Evolutionary conservation across 2,329 filamentous ascomycete species (phyloP), one percentile per base, ranked within the genome.

Genomic region (Aureobasidium sp.): DNA sequence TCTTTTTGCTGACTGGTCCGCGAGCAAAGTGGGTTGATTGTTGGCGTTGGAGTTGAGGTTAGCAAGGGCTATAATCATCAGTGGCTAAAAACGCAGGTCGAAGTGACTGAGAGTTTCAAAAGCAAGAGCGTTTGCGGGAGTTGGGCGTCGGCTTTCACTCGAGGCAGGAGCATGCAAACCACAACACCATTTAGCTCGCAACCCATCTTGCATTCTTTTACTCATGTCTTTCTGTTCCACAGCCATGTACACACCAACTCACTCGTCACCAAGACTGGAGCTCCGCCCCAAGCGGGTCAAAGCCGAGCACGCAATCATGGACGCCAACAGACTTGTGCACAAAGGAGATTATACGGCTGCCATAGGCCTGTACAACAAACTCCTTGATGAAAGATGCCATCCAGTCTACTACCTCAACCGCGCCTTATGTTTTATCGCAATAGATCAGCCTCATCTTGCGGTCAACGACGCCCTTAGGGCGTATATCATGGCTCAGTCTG

Each of bases 351-450:
- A 59, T 27, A 10, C 16, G 9, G 57, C 14, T 14, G 57, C 45
- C 2, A 3, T 41, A 14, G 13, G 25, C 4, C 6, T 39, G 10
- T 59, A 32, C 41, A 42, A 14, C 27, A 45, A 11, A 30, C 4
- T 59, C 3, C 34, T 59, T 5, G 45, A 49, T 7, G 45, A 49
- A 11, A 50, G 30, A 27, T 9, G 21, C 14, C 66, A 69, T 49
- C 62, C 66, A 11, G 48, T 44, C 45, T 68, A 68, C 1, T 67
- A 68, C 44, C 64, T 69, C 16, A 70, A 70, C 49, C 67, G 68
- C 10, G 62, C 66, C 5, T 59, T 70, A 1, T 69, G 68, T 54
- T 68, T 67, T 36, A 16, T 68, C 5, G 11, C 61, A 5, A 50
- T 64, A 3, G 62, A 54, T 16, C 64, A 60, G 54, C 67, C 67